Evolutionary conservation across 2,329 filamentous ascomycete species (phyloP).

Genomic region (Trichoderma guizhouense): DNA sequence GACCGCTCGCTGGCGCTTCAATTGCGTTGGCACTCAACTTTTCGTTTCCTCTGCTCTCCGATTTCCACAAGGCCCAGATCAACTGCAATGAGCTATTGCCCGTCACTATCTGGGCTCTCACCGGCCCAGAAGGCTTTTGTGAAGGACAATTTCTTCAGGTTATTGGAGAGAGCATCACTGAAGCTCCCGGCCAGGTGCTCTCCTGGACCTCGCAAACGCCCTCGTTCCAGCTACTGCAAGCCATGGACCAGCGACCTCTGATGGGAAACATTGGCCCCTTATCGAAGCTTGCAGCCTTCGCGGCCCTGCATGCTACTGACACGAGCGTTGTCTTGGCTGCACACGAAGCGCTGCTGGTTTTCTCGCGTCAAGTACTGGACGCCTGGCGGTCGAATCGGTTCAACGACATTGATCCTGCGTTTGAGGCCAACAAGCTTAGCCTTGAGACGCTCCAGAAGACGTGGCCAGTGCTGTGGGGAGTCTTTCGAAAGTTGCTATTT

Average conservation of each 20-base stretch:
- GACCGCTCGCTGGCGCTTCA: conserved; percentile 42
- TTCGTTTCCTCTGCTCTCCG: conserved; percentile 68
- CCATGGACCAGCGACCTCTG: conserved; percentile 58
- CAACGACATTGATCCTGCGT: conserved; percentile 65
- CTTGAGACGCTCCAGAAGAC: conserved; percentile 64
- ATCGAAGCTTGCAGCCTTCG: conserved; percentile 61
- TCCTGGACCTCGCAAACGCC: conserved; percentile 61
- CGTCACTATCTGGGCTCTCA: conserved; percentile 63
- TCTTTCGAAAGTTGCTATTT: conserved; percentile 74
- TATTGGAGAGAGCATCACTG: conserved; percentile 64
- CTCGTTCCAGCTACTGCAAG: conserved; percentile 58
- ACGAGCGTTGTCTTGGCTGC: conserved; percentile 44
- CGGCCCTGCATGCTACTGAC: conserved; percentile 54
- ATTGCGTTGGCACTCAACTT: conserved; percentile 73
- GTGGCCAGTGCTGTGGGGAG: conserved; percentile 68
- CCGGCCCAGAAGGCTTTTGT: conserved; percentile 69
- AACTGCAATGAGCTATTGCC: conserved; percentile 70
- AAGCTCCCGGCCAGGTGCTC: conserved; percentile 43
- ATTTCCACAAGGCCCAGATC: conserved; percentile 54
- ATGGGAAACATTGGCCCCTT: conserved; percentile 65
- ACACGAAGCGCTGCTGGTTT: conserved; percentile 62
- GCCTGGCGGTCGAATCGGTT: conserved; percentile 75
- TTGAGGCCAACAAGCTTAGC: conserved; percentile 62
- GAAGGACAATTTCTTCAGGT: conserved; percentile 71
- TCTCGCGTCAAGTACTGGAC: conserved; percentile 62